Conservation (phyloP, 2,329 filamentous ascomycete species). For the Leptodontidium sp. region DNA sequence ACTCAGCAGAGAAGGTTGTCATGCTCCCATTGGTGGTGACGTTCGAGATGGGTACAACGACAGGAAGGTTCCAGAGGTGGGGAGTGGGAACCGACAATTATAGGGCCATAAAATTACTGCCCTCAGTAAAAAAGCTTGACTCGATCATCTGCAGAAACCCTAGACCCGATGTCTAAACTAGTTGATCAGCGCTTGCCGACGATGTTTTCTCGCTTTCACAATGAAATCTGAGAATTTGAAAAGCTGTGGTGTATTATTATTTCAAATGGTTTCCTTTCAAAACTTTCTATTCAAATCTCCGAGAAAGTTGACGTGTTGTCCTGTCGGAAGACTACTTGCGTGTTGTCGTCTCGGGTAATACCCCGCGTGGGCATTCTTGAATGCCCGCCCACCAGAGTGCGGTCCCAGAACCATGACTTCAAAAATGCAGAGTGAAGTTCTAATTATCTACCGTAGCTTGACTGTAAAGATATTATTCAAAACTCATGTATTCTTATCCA, state of each 20-base stretch:
- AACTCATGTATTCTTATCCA: too few relatives aligned
- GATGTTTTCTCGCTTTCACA: not conserved
- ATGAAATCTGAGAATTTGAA: not conserved
- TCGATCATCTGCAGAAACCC: not conserved
- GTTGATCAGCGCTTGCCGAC: not conserved
- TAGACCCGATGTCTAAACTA: not conserved
- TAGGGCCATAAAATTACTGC: too few relatives aligned
- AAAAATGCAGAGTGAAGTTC: too few relatives aligned
- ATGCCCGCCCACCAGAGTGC: not conserved
- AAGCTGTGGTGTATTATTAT: not conserved
- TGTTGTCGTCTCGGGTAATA: not conserved
- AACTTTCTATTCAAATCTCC: not conserved
- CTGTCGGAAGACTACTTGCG: not conserved
- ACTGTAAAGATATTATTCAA: too few relatives aligned
- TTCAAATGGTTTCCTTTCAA: not conserved
- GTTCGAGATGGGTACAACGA: too few relatives aligned
- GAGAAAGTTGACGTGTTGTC: not conserved
- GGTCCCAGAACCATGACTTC: too few relatives aligned
- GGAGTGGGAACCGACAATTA: too few relatives aligned
- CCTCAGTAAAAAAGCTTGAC: too few relatives aligned
- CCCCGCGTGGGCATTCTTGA: not conserved
- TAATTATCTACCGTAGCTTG: too few relatives aligned
- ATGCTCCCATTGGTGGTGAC: too few relatives aligned
- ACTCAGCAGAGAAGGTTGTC: too few relatives aligned
- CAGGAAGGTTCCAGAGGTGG: too few relatives aligned